phyloP scores from a whole-genome alignment of 495 filamentous ascomycete species.

The Peziza echinospora region DNA sequence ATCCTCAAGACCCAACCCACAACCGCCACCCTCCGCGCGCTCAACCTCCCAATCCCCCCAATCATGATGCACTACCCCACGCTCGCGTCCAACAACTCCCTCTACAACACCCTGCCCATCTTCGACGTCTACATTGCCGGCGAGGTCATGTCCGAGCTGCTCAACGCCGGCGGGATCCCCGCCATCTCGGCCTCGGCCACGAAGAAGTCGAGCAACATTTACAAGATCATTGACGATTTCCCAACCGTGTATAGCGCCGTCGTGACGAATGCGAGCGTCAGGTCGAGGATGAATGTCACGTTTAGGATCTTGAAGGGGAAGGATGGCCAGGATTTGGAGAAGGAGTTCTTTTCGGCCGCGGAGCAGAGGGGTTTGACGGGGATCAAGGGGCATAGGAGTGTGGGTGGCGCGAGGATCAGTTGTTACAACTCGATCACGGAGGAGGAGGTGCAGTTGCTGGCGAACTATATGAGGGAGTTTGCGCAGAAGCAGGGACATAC shows the following conservation, averaged over 20 bases:
- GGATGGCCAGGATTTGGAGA: slow-evolving; percentile 41
- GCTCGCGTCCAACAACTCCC: slow-evolving; percentile 64
- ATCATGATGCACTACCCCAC: slow-evolving; percentile 61
- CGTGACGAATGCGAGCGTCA: slow-evolving; percentile 47
- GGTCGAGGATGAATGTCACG: slow-evolving; percentile 84
- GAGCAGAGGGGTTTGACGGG: slow-evolving; percentile 40
- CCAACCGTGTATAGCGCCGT: slow-evolving; percentile 32
- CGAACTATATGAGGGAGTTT: slow-evolving; percentile 35
- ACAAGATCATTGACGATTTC: slow-evolving; percentile 48
- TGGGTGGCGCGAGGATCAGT: slow-evolving; percentile 44
- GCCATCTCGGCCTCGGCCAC: slow-evolving; percentile 48
- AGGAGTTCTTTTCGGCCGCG: slow-evolving; percentile 53
- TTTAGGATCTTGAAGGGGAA: slow-evolving; percentile 38
- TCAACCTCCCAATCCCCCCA: slow-evolving; percentile 57
- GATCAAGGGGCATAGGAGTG: slow-evolving; percentile 62
- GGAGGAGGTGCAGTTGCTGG: slow-evolving; percentile 36
- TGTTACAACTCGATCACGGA: slow-evolving; percentile 45
- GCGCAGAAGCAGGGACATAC: slow-evolving; percentile 19
- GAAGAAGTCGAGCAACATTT: slow-evolving; percentile 52
- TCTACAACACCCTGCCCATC: slow-evolving; percentile 90
- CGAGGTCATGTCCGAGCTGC: slow-evolving; percentile 51
- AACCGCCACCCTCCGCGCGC: slow-evolving; percentile 44
- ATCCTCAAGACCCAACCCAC: slow-evolving; percentile 38
- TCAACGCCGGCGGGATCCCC: slow-evolving; percentile 40
- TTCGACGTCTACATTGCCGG: slow-evolving; percentile 80